Conservation (phyloP, 2,329 filamentous ascomycete genomes). For the Apiospora phragmitis region DNA sequence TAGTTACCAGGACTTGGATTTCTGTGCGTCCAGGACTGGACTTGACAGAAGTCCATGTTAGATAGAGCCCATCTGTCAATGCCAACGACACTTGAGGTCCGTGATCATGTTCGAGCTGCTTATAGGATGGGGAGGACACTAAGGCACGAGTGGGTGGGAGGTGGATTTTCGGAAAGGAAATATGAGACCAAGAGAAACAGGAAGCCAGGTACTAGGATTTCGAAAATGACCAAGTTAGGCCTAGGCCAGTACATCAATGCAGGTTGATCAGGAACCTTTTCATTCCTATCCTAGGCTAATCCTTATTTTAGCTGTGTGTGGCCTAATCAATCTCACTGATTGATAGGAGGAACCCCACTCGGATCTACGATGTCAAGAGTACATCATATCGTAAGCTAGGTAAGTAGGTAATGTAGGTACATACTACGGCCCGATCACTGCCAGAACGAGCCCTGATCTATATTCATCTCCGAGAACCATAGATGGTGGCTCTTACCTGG, state of each 20-base stretch:
- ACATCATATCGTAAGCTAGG: no score
- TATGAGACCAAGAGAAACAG: background rate
- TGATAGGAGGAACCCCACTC: no score
- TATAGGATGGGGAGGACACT: background rate
- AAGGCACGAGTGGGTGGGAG: background rate
- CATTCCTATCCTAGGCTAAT: background rate
- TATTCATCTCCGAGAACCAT: no score
- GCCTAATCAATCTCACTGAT: no score
- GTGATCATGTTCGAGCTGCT: background rate
- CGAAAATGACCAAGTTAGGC: background rate
- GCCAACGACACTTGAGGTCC: background rate
- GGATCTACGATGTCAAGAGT: no score
- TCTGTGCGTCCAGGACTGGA: background rate
- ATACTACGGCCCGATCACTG: no score
- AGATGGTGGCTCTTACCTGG: no score
- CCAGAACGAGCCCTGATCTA: no score
- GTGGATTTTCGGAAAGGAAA: background rate
- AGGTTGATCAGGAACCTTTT: background rate
- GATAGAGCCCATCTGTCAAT: background rate
- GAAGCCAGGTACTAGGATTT: background rate
- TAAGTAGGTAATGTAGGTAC: no score
- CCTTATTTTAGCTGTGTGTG: no score
- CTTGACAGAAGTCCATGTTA: background rate
- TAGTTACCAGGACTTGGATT: background rate
- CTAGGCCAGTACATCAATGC: background rate